Base-by-base conservation (phyloP, 2,329 filamentous ascomycete genomes). In the Pestalotiopsis sp. region DNA sequence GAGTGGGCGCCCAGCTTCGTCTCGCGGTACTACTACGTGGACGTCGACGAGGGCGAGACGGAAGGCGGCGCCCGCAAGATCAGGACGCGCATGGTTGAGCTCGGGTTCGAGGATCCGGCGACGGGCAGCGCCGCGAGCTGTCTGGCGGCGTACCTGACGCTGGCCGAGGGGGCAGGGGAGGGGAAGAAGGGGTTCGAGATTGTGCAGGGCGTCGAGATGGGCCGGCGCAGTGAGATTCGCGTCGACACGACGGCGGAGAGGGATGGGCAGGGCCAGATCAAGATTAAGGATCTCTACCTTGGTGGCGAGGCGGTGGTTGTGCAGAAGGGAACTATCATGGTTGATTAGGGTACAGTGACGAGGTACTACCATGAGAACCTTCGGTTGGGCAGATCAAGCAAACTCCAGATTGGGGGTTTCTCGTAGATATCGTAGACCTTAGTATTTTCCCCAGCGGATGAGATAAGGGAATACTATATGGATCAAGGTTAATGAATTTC, bases 161-260 rank as follows among this genome's bases (percentile, higher is more conserved):
- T 87, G 65, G 76, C 77, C n/a, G 80, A 80, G 65, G 76, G 72
- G 68, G 69, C 58, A 76, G 68, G 27, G 66, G 71, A 66, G 4
- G 31, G 31, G 45, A 52, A 2, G 41, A 5, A 3, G 45, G n/a
- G 17, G 45, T 90, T 87, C 72, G 81, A 84, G 68, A 80, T 92
- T 70, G 86, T 86, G 69, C 90, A 92, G 79, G 91, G 90, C 0
- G 88, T 91, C 11, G 90, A 92, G 79, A 91, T 92, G 87, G 90
- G 89, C 5, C 79, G 89, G 71, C 80, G 80, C 76, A 89, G 87
- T 73, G 80, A 84, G 63, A 88, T 89, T 62, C 73, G 77, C 52
- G 83, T 88, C 45, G 81, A 85, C 67, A 80, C 86, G 66, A 69
- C 70, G n/a, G 65, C 49, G n/a, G 63, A 41, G 41, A 67, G 58